A percentile compares a stretch with the other conserved stretches of the same genome.
These are phyloP conservation scores for Alternaria gaisen DNA, from an alignment of 2,329 filamentous ascomycete genomes.

Conservation along the genomic window DNA sequence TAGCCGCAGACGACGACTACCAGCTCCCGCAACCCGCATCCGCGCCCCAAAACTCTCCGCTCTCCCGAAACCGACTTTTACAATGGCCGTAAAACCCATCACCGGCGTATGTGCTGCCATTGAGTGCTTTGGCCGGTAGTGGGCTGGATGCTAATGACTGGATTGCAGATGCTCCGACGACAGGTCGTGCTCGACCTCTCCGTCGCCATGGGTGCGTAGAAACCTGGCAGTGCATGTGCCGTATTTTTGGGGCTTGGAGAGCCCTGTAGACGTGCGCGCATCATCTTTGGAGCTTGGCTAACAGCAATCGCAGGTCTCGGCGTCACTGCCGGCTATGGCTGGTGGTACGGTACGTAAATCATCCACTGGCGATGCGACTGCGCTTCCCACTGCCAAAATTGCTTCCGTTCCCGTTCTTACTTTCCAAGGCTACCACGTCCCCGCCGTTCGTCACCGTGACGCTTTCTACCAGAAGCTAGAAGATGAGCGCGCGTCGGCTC, in stretches of 20 bases:
- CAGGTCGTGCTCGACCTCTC: slow-evolving; percentile 72
- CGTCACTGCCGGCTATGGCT: slow-evolving; percentile 69
- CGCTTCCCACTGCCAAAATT: background rate
- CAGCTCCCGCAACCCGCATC: slow-evolving; percentile 40
- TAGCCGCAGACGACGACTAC: slow-evolving; percentile 35
- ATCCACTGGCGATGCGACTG: slow-evolving; percentile 1
- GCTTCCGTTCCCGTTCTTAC: slow-evolving; percentile 5
- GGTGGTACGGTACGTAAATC: slow-evolving; percentile 69
- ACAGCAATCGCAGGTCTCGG: slow-evolving; percentile 63
- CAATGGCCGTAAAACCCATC: slow-evolving; percentile 60
- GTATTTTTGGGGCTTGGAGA: slow-evolving; percentile 3
- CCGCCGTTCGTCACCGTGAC: slow-evolving; percentile 70
- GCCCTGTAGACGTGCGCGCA: slow-evolving; percentile 14
- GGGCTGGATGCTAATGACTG: slow-evolving; percentile 38
- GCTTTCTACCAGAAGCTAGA: slow-evolving; percentile 71
- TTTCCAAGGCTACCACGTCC: slow-evolving; percentile 69
- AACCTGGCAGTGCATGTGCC: background rate
- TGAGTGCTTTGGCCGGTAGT: slow-evolving; percentile 28
- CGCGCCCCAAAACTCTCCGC: slow-evolving; percentile 42
- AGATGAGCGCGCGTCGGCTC: slow-evolving; percentile 63
- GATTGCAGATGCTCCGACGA: slow-evolving; percentile 69
- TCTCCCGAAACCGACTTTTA: slow-evolving; percentile 32
- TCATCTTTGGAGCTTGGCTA: slow-evolving; percentile 29
- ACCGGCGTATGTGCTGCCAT: slow-evolving; percentile 58
- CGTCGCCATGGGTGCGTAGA: slow-evolving; percentile 68